Base-by-base conservation (phyloP, 495 filamentous ascomycete species). In the Chaetomidium leptoderma region DNA sequence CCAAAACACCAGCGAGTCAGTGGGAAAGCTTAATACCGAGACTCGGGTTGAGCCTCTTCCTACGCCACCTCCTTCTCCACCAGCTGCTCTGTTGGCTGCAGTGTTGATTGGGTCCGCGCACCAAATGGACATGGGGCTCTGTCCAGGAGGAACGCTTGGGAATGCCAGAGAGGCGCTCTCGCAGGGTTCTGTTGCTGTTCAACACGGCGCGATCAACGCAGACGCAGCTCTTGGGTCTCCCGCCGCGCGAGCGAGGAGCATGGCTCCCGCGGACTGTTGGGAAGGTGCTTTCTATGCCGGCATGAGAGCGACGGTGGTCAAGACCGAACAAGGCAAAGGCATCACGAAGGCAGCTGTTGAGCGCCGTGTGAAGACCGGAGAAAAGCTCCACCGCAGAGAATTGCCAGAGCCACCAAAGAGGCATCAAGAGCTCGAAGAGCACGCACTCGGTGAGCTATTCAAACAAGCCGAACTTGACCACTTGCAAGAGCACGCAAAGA, bases 91-190 rank as follows among this genome's bases (percentile, higher is more conserved):
- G 40, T 44, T 44, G 40, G 40, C 40, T 44, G 40, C 40, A 23
- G 40, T 44, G 40, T 10, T 44, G 19, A 44, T 14, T 23, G 40
- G 40, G 40, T 44, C 40, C 40, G 23, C 23, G 23, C 23, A 44
- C 40, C 40, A 26, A 44, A 44, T 13, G 23, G 40, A 32, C 30
- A 32, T 32, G 30, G 40, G 40, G 19, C 40, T 44, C 23, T 23
- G 30, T 21, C 40, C 40, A 44, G 40, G 23, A 44, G 40, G 23
- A 44, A 26, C 19, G 10, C 23, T 26, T 23, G 19, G 40, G 40
- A 26, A 44, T 44, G 40, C 40, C 40, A 44, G 40, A 44, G 40
- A 44, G 40, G 40, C 40, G 40, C 40, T 44, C 40, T 8, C 40
- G 40, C 40, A 44, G 40, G 40, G 40, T 44, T 44, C 40, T 44